Evolutionary conservation across 2,329 filamentous ascomycete genomes (phyloP).

Genomic region (Aspergillus aculeatus): DNA sequence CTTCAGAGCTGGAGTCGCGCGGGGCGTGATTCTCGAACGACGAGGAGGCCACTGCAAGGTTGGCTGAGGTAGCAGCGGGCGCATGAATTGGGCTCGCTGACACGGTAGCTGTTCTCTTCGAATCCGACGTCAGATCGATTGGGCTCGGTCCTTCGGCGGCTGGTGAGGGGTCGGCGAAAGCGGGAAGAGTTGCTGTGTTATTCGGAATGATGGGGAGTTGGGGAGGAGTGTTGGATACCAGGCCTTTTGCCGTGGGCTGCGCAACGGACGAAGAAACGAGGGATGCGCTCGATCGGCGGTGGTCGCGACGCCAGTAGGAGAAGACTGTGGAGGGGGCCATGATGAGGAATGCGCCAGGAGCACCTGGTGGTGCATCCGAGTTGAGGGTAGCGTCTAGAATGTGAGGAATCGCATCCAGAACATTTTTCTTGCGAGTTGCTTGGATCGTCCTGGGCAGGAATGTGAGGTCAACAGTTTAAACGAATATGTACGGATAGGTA

Average conservation of each 20-base stretch:
- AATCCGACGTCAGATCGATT: neutral
- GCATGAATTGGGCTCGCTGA: constrained; percentile 20
- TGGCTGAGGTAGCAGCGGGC: constrained; percentile 30
- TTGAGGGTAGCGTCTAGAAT: constrained; percentile 17
- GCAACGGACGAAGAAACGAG: constrained; percentile 25
- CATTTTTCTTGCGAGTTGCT: constrained; percentile 9
- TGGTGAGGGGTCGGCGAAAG: constrained; percentile 25
- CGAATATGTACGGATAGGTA: neutral
- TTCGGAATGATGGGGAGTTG: constrained; percentile 35
- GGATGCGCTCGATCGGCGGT: constrained; percentile 35
- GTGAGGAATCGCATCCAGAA: constrained; percentile 6
- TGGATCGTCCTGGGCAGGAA: neutral
- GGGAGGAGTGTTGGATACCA: constrained; percentile 26
- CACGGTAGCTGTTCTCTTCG: constrained; percentile 22
- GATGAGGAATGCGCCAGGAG: constrained; percentile 13
- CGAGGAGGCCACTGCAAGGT: constrained; percentile 28
- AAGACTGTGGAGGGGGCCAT: constrained; percentile 42
- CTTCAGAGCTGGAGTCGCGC: constrained; percentile 34
- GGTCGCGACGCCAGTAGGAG: constrained; percentile 42
- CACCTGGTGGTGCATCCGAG: constrained; percentile 18
- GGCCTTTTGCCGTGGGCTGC: constrained; percentile 22
- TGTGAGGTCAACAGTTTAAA: neutral
- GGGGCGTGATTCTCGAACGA: constrained; percentile 26
- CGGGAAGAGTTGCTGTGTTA: constrained; percentile 28
- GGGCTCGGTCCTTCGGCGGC: neutral